These are phyloP conservation scores for Tetrapisispora arboricola DNA, from an alignment of 805 yeast species.

Conservation along the genomic window DNA sequence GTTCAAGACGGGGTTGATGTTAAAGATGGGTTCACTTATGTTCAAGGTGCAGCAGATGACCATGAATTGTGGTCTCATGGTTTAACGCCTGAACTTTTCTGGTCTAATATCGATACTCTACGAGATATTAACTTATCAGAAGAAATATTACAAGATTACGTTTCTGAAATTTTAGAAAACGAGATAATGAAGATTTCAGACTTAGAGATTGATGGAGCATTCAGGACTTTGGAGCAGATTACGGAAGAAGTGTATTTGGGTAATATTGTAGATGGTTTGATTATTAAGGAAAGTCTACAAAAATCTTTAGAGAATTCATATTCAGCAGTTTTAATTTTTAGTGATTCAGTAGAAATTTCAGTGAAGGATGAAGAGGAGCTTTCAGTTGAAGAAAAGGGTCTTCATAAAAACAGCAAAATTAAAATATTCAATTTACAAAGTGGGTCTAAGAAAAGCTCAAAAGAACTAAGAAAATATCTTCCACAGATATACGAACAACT, in stretches of 20 bases:
- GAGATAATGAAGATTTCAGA: background rate
- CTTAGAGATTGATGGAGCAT: slow-evolving; percentile 7
- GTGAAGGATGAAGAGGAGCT: background rate
- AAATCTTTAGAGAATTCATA: slow-evolving; percentile 6
- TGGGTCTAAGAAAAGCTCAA: slow-evolving; percentile 56
- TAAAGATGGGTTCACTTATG: slow-evolving; percentile 45
- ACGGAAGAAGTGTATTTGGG: slow-evolving; percentile 19
- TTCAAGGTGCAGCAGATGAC: slow-evolving; percentile 93
- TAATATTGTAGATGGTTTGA: slow-evolving; percentile 8
- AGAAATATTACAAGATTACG: slow-evolving; percentile 17
- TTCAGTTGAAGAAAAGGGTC: background rate
- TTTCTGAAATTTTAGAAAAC: slow-evolving; percentile 3
- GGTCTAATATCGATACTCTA: slow-evolving; percentile 36
- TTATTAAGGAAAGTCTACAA: slow-evolving; percentile 6
- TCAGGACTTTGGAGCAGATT: slow-evolving; percentile 11
- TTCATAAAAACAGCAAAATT: background rate
- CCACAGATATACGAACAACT: slow-evolving; percentile 32
- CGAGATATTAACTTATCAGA: slow-evolving; percentile 24
- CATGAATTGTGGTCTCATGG: slow-evolving; percentile 75
- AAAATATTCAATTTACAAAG: slow-evolving; percentile 20
- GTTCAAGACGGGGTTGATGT: slow-evolving; percentile 49
- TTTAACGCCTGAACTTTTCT: slow-evolving; percentile 45
- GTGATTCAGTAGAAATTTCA: slow-evolving; percentile 6
- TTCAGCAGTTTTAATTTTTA: slow-evolving; percentile 14
- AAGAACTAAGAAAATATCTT: slow-evolving; percentile 40